Base-by-base conservation (phyloP, 1,139 yeast species). In the Saccharomyces hybrid region DNA sequence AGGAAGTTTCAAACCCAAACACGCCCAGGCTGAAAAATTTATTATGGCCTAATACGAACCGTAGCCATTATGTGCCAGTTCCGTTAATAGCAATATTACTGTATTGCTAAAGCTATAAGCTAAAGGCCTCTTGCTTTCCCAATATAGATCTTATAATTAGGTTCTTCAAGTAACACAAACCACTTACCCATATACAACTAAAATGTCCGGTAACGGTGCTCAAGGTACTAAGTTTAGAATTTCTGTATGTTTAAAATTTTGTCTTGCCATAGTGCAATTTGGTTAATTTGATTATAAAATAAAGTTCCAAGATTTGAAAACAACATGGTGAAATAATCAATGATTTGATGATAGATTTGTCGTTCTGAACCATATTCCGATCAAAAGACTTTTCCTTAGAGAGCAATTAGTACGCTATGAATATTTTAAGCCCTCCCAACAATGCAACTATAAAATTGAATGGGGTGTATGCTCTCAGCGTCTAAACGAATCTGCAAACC, bases 151-250 rank as follows among this genome's bases (percentile, higher is more conserved):
- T 38, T 11, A 38, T 5, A 9, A 21, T 38, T 38, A 3, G 44
- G 21, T 16, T 16, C 11, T 4, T 16, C 44, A 38, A 38, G 24
- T 2, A 19, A 38, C 19, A 38, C 26, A 38, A 38, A 38, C 6
- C 16, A 47, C 27, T 24, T 28, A 48, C 21, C 48, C 29, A 41
- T 31, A 49, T 47, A 26, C 16, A 51, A 64, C 61, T 62, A 75
- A 73, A 75, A 84, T 84, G 89, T 84, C 89, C 75, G 86, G 86
- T 75, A 82, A 86, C 77, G 95, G 95, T 84, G 93, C 97, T 83
- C 88, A 96, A 81, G 99, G 99, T 84, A 93, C 90, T 87, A 93
- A 93, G 84, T 93, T 87, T 88, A 89, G 96, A 84, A 88, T 91
- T 91, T 89, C 97, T 79, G 95, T 88, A 87, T 79, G 96, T 86